Conservation (phyloP, 1,284 basidiomycete genomes). For the Jaminaea rosea region DNA sequence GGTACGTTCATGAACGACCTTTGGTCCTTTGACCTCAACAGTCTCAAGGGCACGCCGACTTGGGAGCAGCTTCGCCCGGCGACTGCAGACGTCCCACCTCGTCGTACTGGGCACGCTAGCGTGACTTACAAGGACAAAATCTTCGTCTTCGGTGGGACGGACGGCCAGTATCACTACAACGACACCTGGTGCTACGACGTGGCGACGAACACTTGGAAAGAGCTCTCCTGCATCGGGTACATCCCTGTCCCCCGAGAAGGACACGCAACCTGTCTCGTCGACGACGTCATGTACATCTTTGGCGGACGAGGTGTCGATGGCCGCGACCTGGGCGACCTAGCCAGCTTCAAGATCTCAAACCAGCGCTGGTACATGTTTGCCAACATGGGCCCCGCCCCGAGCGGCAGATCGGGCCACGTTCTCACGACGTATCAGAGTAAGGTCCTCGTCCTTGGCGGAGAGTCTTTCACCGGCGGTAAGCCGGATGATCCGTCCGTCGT, state of each 20-base stretch:
- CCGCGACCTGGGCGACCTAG: slow-evolving; percentile 86
- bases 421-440: slow-evolving; percentile 82
- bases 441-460: slow-evolving; percentile 88
- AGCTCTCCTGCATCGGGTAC: slow-evolving; percentile 92
- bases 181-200: slow-evolving; percentile 97
- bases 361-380: slow-evolving; percentile 96
- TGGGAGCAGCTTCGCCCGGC: slow-evolving; percentile 67
- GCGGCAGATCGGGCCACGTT: slow-evolving; percentile 82
- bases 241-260: slow-evolving; percentile 94
- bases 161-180: slow-evolving; percentile 97
- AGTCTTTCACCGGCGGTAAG: slow-evolving; percentile 63
- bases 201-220: slow-evolving; percentile 72
- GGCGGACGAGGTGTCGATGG: slow-evolving; percentile 95
- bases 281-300: slow-evolving; percentile 96
- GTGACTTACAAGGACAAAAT: slow-evolving; percentile 77
- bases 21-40: slow-evolving; percentile 81
- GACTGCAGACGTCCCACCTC: slow-evolving; percentile 62
- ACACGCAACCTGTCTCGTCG: slow-evolving; percentile 89
- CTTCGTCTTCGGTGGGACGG: slow-evolving; percentile 87
- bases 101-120: slow-evolving; percentile 85
- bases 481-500: slow-evolving; percentile 73
- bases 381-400: slow-evolving; percentile 93
- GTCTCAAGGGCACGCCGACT: slow-evolving; percentile 41
- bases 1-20: slow-evolving; percentile 78
- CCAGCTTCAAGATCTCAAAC: slow-evolving; percentile 82